These are phyloP conservation scores for Cymbidium sinense DNA, from an alignment of 106 monocot species.

Conservation along the genomic window DNA sequence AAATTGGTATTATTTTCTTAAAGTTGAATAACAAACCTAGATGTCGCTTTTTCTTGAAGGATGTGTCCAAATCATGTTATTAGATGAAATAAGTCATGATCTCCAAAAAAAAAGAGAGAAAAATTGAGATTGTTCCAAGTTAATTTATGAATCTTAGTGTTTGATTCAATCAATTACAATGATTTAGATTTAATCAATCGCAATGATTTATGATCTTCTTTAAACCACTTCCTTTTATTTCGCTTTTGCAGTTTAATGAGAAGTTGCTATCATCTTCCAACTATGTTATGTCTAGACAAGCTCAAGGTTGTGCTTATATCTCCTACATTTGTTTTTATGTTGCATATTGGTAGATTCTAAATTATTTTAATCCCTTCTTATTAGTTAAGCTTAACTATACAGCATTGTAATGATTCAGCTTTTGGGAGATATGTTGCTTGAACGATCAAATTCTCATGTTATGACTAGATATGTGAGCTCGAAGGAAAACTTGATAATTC, in stretches of 20 bases:
- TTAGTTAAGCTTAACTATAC: neutral
- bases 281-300: constrained; percentile 10
- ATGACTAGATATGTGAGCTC: constrained; percentile 81
- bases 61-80: too few relatives aligned
- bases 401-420: constrained; percentile 29
- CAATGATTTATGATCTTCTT: neutral
- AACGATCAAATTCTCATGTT: constrained; percentile 68
- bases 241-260: constrained; percentile 14
- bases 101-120: too few relatives aligned
- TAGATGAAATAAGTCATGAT: too few relatives aligned
- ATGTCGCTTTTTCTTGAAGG: too few relatives aligned
- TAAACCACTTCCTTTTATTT: neutral
- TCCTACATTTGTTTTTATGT: neutral
- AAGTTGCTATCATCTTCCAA: constrained; percentile 10
- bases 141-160: neutral
- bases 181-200: neutral
- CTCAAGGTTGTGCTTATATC: constrained; percentile 10
- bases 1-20: too few relatives aligned
- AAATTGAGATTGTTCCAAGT: neutral
- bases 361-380: neutral
- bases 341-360: neutral
- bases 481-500: constrained; percentile 68
- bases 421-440: constrained; percentile 79
- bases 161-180: neutral
- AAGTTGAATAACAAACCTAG: too few relatives aligned